phyloP scores from a whole-genome alignment of 1,284 basidiomycete genomes.

The Ustilago cynodontis region DNA sequence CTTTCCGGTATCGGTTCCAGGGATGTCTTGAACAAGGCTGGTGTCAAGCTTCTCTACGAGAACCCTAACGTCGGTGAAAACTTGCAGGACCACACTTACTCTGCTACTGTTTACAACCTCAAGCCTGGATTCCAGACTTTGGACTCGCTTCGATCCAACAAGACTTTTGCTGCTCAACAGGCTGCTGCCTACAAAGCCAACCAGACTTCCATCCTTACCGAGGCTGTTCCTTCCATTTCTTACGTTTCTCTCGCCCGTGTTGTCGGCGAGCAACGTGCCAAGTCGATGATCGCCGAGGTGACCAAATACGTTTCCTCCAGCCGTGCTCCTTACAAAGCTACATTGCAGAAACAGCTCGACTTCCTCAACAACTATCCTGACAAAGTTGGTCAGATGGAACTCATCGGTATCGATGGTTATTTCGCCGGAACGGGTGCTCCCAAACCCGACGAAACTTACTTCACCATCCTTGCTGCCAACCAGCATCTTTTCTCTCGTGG shows the following conservation, averaged over 20 bases:
- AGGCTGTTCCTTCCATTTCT: constrained; percentile 63
- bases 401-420: constrained; percentile 65
- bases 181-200: constrained; percentile 49
- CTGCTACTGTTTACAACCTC: constrained; percentile 60
- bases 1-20: constrained; percentile 74
- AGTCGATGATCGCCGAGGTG: constrained; percentile 47
- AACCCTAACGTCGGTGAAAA: constrained; percentile 71
- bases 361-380: constrained; percentile 55
- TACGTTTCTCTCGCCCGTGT: constrained; percentile 63
- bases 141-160: constrained; percentile 60
- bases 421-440: constrained; percentile 60
- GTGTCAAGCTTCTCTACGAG: constrained; percentile 63
- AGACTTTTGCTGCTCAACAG: constrained; percentile 58
- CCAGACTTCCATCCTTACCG: constrained; percentile 58
- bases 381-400: constrained; percentile 62
- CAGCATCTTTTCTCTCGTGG: constrained; percentile 77
- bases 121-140: constrained; percentile 55
- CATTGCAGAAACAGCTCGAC: constrained; percentile 62
- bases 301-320: constrained; percentile 46
- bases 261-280: constrained; percentile 48
- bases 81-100: constrained; percentile 72
- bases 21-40: constrained; percentile 69
- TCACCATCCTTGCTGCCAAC: constrained; percentile 70
- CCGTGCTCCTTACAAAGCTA: constrained; percentile 53
- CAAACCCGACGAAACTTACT: constrained; percentile 56